Evolutionary conservation across 129 eudicot genomes (phyloP).

Genomic region (Escallonia herrerae): DNA sequence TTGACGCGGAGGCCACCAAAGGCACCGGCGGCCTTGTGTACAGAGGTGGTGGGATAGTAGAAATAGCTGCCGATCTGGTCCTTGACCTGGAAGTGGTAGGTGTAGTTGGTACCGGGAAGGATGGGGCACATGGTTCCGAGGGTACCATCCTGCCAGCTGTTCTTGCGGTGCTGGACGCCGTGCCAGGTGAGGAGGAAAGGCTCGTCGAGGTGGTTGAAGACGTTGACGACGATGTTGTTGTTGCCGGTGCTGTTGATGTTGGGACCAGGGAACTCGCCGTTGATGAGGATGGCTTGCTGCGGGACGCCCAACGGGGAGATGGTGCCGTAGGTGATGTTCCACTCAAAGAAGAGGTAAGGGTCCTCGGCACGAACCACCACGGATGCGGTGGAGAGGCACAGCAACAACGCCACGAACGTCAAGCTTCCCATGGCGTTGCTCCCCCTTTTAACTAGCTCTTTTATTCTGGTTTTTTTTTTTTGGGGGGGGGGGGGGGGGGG

Average conservation of each 20-base stretch:
- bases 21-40: constrained; percentile 51
- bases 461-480: no score
- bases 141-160: constrained; percentile 49
- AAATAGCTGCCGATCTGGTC: constrained; percentile 53
- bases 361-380: constrained; percentile 29
- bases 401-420: not conserved
- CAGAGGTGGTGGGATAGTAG: constrained; percentile 37
- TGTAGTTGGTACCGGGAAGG: constrained; percentile 40
- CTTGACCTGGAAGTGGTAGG: constrained; percentile 51
- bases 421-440: not conserved
- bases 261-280: constrained; percentile 48
- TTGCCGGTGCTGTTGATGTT: constrained; percentile 40
- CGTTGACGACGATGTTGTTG: constrained; percentile 47
- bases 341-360: constrained; percentile 31
- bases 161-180: constrained; percentile 58
- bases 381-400: constrained; percentile 3
- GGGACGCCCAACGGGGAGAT: constrained; percentile 46
- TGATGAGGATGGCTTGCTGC: constrained; percentile 41
- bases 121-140: constrained; percentile 57
- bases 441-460: not conserved
- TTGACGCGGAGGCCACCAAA: constrained; percentile 33
- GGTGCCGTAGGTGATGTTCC: constrained; percentile 47
- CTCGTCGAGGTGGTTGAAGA: constrained; percentile 49
- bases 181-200: constrained; percentile 46
- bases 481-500: no score